These are phyloP conservation scores for Niveomyces coronatus DNA, from an alignment of 2,329 filamentous ascomycete genomes.

Conservation along the genomic window DNA sequence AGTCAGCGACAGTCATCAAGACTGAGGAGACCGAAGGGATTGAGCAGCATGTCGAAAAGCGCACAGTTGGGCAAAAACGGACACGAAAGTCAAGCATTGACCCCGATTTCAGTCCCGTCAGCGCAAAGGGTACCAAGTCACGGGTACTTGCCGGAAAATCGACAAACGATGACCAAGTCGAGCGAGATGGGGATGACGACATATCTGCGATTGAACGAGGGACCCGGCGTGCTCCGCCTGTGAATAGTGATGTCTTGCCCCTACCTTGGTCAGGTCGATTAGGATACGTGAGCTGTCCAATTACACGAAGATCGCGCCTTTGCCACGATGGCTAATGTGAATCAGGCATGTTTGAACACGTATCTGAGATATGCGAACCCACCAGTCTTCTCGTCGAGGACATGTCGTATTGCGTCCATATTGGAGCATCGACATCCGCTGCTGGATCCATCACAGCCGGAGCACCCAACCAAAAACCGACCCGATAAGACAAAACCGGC, in stretches of 20 bases:
- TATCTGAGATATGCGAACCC: conserved; percentile 75
- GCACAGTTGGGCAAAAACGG: no score
- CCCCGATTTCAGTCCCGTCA: no score
- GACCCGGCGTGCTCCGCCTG: conserved; percentile 35
- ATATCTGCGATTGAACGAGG: conserved; percentile 21
- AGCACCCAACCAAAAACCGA: conserved; percentile 76
- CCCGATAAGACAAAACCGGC: conserved; percentile 65
- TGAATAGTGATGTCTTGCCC: conserved; percentile 75
- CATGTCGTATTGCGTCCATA: conserved; percentile 84
- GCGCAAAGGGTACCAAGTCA: no score
- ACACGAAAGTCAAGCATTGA: no score
- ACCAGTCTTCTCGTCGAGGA: conserved; percentile 81
- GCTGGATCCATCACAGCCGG: conserved; percentile 60
- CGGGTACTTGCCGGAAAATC: no score
- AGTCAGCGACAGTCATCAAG: no score
- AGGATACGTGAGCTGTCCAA: conserved; percentile 62
- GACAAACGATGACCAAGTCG: no score
- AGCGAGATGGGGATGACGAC: no score
- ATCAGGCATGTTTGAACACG: conserved; percentile 77
- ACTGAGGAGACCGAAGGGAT: no score
- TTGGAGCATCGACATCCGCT: conserved; percentile 80
- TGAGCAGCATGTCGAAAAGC: no score
- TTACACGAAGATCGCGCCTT: not conserved
- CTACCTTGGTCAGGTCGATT: conserved; percentile 83
- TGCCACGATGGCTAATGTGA: conserved; percentile 10